Evolutionary conservation across 2,329 filamentous ascomycete species (phyloP), one percentile per base, ranked within the genome.

Genomic region (Botrytis galanthina): DNA sequence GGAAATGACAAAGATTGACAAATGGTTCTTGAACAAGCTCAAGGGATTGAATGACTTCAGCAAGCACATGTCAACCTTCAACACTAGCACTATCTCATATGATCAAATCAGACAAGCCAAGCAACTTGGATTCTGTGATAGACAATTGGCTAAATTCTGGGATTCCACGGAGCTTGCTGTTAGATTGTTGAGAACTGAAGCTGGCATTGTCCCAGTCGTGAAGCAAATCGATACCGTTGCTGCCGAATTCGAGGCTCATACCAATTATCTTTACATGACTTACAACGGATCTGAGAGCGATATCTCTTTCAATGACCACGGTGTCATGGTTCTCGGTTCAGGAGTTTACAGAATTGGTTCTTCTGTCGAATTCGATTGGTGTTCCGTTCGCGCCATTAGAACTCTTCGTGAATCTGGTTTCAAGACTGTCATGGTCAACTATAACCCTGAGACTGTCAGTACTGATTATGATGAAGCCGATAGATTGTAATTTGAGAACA

Each of bases 311-410:
- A 92, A 98, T 77, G 95, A 98, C 82, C 92, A 97, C 78, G 95
- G 95, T 75, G 93, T 91, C 62, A 85, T 99, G 73, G 92, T 98
- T 74, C 89, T 99, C 22, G 96, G 96, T 74, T 95, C 92, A 81
- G 96, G 96, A 84, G 96, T 98, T 39, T 99, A 99, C 88, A 91
- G 96, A 82, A 99, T 98, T 82, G 96, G 96, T 80, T 95, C 92
- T 84, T 98, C 95, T 12, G 96, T 99, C 70, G 96, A 99, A 84
- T 99, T 99, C 81, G 95, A 99, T 84, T 98, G 95, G 95, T 98
- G 95, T 82, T 94, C 95, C 76, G 94, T 98, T 75, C 96, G 94
- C 80, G 93, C 94, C 76, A 95, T 94, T 14, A 88, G 93, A 75
- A 93, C 94, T 61, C 87, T 98, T 76, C 90, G 91, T 79, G 87